These are phyloP conservation scores for Colletotrichum camelliae DNA, from an alignment of 2,329 filamentous ascomycete species.

Conservation along the genomic window DNA sequence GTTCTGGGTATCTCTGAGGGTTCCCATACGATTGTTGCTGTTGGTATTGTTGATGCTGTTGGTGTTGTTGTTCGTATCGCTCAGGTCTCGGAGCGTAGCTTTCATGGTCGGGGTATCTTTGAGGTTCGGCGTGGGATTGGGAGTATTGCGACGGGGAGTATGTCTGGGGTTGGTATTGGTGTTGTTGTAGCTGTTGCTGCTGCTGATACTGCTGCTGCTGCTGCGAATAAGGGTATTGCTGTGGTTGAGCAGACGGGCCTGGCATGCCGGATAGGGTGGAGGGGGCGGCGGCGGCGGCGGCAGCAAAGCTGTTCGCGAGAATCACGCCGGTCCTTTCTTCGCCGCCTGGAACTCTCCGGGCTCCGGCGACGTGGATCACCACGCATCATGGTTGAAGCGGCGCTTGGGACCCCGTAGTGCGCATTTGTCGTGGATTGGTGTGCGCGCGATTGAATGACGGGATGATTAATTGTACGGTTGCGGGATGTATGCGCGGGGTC, in stretches of 20 bases:
- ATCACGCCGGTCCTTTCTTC: conserved; percentile 32
- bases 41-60: not conserved
- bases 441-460: not conserved
- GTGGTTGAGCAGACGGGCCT: conserved; percentile 2
- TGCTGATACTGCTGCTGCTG: not conserved
- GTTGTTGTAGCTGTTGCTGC: not conserved
- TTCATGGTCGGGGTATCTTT: conserved; percentile 23
- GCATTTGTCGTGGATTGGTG: conserved; percentile 10
- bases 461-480: not conserved
- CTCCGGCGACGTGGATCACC: conserved; percentile 58
- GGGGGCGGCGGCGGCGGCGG: not conserved
- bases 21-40: not conserved
- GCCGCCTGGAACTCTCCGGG: conserved; percentile 59
- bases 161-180: not conserved
- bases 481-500: not conserved
- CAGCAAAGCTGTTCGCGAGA: conserved; percentile 16
- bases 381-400: conserved; percentile 54
- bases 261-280: conserved; percentile 8
- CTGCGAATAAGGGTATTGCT: not conserved
- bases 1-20: conserved; percentile 7
- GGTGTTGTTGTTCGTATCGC: not conserved
- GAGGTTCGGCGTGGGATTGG: conserved; percentile 21
- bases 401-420: conserved; percentile 2
- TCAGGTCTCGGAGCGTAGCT: not conserved
- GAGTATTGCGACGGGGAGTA: conserved; percentile 27